Evolutionary conservation across 495 filamentous ascomycete genomes (phyloP), one percentile per base, ranked within the genome.

Genomic region (Filosporella fistucella): DNA sequence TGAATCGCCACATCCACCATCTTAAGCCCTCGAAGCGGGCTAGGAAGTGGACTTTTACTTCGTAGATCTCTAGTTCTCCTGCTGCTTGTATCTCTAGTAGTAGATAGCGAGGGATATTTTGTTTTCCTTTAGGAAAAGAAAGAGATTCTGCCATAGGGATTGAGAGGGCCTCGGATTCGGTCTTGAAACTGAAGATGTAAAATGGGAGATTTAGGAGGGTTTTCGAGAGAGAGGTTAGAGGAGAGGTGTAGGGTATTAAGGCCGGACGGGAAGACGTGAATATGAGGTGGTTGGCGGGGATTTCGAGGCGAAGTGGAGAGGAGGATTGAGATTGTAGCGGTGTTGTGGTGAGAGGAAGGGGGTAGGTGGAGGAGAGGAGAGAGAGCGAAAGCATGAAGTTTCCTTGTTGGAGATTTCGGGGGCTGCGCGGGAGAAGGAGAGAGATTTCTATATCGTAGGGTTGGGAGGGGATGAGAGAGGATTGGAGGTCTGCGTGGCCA

Each of bases 351-450:
- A 49, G 38, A 2, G 32, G 7, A 1, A 33, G 34, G 14, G 42
- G 62, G 26, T 63, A 61, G 12, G 60, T 55, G 30, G 63, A 62
- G 1, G 72, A 68, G 26, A 81, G 68, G 11, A 91, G 70, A 13
- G 77, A 68, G n/a, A 96, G 68, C 41, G 88, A 81, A 12, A 95
- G 68, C 91, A 97, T 97, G 74, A 97, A 97, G 66, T 96, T 96
- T 17, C 91, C 93, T 22, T 62, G 65, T 7, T 62, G 68, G 16
- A 79, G 58, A 59, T 88, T 89, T 1, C 60, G 32, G 0, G 74
- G 78, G 4, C 78, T 81, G 13, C 75, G 70, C 3, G 85, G 85
- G 3, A 89, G 55, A 0, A 63, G 66, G 10, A 89, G 69, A 21
- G 74, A 64, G 3, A 87, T 62, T 7, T 64, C 61, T 33, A 89